Conservation (phyloP, 2,329 filamentous ascomycete species). For the Acarospora socialis region DNA sequence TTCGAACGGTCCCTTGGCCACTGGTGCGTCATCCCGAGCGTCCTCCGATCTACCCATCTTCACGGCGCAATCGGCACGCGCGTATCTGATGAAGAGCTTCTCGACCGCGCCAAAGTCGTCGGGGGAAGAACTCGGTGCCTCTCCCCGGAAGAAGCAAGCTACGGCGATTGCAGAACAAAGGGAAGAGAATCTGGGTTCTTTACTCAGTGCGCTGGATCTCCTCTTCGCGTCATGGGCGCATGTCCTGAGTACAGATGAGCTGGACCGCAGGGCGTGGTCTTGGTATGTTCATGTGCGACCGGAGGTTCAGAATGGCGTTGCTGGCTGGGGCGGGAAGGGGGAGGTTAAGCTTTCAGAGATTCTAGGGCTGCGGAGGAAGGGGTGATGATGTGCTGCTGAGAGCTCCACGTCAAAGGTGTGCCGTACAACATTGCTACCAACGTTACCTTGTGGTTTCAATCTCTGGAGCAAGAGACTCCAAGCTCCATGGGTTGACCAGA, state of each 20-base stretch:
- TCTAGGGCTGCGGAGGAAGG: constrained; percentile 39
- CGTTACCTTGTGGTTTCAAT: too few species aligned
- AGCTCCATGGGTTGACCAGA: too few species aligned
- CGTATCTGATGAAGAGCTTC: constrained; percentile 47
- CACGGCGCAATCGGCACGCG: constrained; percentile 52
- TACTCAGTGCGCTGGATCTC: constrained; percentile 58
- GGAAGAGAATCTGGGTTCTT: constrained; percentile 51
- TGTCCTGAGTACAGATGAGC: constrained; percentile 47
- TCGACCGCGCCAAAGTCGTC: constrained; percentile 28
- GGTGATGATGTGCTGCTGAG: too few species aligned
- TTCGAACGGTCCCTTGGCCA: constrained; percentile 22
- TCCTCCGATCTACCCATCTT: constrained; percentile 53
- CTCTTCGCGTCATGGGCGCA: constrained; percentile 60
- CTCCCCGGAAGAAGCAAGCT: constrained; percentile 34
- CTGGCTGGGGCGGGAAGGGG: constrained; percentile 76
- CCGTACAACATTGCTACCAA: too few species aligned
- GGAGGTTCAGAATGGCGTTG: constrained; percentile 56
- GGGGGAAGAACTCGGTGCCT: constrained; percentile 3
- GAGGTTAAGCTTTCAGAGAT: constrained; percentile 52
- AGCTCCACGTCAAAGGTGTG: too few species aligned
- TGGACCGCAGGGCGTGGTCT: constrained; percentile 62
- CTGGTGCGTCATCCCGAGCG: constrained; percentile 13
- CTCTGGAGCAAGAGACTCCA: too few species aligned
- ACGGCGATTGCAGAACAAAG: constrained; percentile 44
- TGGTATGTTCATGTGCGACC: constrained; percentile 72